phyloP scores from a whole-genome alignment of 306 rosid species.

The Purshia tridentata region DNA sequence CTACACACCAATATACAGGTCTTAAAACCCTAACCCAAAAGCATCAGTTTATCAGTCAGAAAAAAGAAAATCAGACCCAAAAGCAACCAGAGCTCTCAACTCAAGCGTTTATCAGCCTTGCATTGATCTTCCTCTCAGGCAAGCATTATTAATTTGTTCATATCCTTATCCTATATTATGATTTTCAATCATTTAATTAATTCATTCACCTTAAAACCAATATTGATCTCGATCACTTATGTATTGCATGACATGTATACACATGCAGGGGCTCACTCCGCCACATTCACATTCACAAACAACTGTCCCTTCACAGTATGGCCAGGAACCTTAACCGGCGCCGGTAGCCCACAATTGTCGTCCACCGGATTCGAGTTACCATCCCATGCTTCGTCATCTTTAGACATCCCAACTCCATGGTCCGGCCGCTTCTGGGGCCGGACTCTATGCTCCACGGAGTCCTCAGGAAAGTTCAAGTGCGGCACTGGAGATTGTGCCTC shows the following conservation, averaged over 20 bases:
- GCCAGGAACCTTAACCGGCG: slow-evolving; percentile 9
- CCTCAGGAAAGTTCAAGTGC: slow-evolving; percentile 27
- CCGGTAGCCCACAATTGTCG: not conserved
- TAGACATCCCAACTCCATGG: slow-evolving; percentile 27
- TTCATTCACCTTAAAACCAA: too few species aligned
- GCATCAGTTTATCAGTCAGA: not conserved
- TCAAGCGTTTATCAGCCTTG: not conserved
- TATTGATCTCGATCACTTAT: not conserved
- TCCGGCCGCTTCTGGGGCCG: slow-evolving; percentile 33
- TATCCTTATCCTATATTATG: not conserved
- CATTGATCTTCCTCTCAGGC: not conserved
- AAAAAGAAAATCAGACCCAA: not conserved
- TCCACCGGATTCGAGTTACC: slow-evolving; percentile 24
- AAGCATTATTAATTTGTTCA: not conserved
- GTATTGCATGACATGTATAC: not conserved
- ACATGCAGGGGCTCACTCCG: not conserved
- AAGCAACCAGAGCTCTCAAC: not conserved
- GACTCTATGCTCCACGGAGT: slow-evolving; percentile 10
- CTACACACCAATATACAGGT: not conserved
- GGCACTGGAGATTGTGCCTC: slow-evolving; percentile 34
- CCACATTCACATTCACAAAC: not conserved
- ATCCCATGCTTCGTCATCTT: not conserved
- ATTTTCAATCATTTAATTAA: not conserved
- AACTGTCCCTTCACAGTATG: not conserved
- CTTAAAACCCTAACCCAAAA: not conserved